Conservation (phyloP, 2,329 filamentous ascomycete species). For the Fusarium kyushuense region DNA sequence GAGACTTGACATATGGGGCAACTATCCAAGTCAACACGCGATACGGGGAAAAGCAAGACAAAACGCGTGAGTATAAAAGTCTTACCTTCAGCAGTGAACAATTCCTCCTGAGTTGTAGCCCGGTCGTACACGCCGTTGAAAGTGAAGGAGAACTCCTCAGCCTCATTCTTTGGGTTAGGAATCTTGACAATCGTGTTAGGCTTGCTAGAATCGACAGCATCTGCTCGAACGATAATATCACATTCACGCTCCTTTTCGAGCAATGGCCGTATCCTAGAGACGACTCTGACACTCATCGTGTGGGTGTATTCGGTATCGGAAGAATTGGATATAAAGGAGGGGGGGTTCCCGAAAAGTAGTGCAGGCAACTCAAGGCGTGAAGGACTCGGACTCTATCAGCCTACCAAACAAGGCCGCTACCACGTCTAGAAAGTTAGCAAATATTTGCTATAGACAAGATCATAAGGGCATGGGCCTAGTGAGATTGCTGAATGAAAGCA, state of each 20-base stretch:
- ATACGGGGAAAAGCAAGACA: slow-evolving; percentile 5
- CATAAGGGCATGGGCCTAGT: slow-evolving; percentile 29
- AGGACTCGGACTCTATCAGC: slow-evolving; percentile 39
- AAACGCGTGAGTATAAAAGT: slow-evolving; percentile 20
- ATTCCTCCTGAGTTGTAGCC: slow-evolving; percentile 81
- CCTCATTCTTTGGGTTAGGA: slow-evolving; percentile 92
- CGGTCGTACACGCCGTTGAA: slow-evolving; percentile 95
- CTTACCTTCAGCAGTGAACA: slow-evolving; percentile 91
- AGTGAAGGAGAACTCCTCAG: slow-evolving; percentile 91
- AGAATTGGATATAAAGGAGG: slow-evolving; percentile 25
- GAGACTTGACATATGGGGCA: slow-evolving; percentile 86
- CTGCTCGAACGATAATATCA: slow-evolving; percentile 84
- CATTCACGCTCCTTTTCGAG: slow-evolving; percentile 87
- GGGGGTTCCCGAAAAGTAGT: slow-evolving; percentile 16
- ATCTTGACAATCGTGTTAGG: slow-evolving; percentile 82
- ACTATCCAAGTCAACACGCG: slow-evolving; percentile 66
- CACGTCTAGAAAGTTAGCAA: slow-evolving; percentile 39
- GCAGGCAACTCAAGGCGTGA: slow-evolving; percentile 27
- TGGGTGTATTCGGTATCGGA: slow-evolving; percentile 12
- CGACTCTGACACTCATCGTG: slow-evolving; percentile 79
- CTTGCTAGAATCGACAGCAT: slow-evolving; percentile 70
- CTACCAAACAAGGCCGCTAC: slow-evolving; percentile 45
- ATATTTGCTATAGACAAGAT: slow-evolving; percentile 37
- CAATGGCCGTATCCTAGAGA: slow-evolving; percentile 90
- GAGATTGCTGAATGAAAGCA: slow-evolving; percentile 22